These are phyloP conservation scores for Coniosporium tulheliwenetii DNA, from an alignment of 2,329 filamentous ascomycete genomes.

Conservation along the genomic window DNA sequence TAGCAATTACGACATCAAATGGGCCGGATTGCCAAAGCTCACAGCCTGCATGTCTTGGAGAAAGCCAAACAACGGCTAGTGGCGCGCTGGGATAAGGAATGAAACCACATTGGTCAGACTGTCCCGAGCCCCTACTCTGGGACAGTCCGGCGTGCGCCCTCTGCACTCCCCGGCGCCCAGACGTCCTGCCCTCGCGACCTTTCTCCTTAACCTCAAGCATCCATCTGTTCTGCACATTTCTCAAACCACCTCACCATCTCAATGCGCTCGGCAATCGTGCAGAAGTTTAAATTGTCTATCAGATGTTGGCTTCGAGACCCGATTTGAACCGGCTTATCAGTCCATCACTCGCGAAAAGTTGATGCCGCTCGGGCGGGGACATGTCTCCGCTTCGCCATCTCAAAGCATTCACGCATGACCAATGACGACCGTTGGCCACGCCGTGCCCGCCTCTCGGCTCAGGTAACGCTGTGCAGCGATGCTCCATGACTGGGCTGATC, in stretches of 20 bases:
- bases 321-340: neutral
- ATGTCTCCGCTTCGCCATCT: too few species aligned
- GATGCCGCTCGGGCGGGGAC: too few species aligned
- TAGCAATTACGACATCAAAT: neutral
- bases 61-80: neutral
- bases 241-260: neutral
- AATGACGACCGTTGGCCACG: too few species aligned
- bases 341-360: too few species aligned
- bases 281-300: neutral
- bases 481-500: too few species aligned
- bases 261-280: neutral
- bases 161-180: neutral
- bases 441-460: too few species aligned
- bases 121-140: neutral
- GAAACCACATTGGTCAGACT: neutral
- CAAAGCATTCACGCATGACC: too few species aligned
- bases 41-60: neutral
- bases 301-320: neutral
- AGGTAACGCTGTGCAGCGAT: too few species aligned
- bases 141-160: neutral
- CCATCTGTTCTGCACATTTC: neutral
- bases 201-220: neutral
- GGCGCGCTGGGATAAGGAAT: neutral
- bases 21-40: neutral
- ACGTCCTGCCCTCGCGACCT: neutral